A percentile compares a stretch with the other conserved stretches of the same genome.
These are phyloP conservation scores for Scedosporium dehoogii DNA, from an alignment of 2,329 filamentous ascomycete genomes.

Conservation along the genomic window DNA sequence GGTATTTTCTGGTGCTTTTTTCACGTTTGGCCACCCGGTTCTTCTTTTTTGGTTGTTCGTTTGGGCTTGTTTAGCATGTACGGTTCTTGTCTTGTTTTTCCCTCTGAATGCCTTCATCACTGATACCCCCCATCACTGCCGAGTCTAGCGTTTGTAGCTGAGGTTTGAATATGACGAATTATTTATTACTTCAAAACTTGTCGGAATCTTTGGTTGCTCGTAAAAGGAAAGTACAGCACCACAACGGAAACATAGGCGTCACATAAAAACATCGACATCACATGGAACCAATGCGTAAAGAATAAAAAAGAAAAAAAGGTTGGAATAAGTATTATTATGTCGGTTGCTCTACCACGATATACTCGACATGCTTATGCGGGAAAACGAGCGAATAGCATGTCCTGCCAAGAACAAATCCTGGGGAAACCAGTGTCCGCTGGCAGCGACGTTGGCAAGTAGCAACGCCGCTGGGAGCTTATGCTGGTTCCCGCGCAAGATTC, in stretches of 20 bases:
- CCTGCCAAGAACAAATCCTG: background rate
- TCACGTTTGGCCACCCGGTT: background rate
- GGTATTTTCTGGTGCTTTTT: background rate
- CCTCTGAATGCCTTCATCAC: background rate
- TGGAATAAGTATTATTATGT: background rate
- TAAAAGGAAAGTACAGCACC: background rate
- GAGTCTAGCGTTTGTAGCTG: background rate
- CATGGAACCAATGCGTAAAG: background rate
- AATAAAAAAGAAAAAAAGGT: background rate
- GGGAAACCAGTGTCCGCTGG: background rate
- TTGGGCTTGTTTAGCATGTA: background rate
- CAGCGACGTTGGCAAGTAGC: background rate
- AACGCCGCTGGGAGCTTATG: background rate
- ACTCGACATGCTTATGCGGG: background rate
- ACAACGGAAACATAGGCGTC: background rate
- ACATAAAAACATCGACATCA: background rate
- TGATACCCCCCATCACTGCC: background rate
- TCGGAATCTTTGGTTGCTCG: no score
- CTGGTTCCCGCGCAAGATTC: background rate
- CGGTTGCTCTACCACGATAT: background rate
- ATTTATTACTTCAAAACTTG: background rate
- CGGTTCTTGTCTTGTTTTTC: background rate
- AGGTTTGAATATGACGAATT: background rate
- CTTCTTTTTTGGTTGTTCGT: constrained; percentile 10
- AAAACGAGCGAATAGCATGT: background rate